These are phyloP conservation scores for Mucor velutinosus DNA, from an alignment of 371 early-diverging fungal genomes.

Conservation along the genomic window DNA sequence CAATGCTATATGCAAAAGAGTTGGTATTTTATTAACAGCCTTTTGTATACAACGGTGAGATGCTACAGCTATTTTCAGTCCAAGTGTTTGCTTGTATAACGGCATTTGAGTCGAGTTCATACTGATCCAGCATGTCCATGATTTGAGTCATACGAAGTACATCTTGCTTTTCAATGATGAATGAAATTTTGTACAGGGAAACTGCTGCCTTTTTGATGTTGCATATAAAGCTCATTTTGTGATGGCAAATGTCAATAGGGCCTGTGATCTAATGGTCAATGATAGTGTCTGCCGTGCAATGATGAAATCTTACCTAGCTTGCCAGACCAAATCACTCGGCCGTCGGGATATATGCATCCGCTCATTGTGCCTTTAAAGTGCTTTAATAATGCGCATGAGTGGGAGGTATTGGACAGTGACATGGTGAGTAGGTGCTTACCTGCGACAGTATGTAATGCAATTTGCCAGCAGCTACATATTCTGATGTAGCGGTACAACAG, in stretches of 20 bases:
- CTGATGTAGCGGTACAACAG: constrained; percentile 15
- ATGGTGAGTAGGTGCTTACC: neutral
- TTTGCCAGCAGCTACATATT: constrained; percentile 29
- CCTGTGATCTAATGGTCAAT: neutral
- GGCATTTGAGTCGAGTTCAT: neutral
- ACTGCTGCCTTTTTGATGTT: neutral
- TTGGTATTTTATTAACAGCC: too few relatives aligned
- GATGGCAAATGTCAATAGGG: neutral
- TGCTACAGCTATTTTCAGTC: neutral
- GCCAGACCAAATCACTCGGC: constrained; percentile 17
- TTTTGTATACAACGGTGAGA: too few relatives aligned
- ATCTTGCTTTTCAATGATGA: neutral
- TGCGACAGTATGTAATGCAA: constrained; percentile 23
- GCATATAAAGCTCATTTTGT: constrained; percentile 1
- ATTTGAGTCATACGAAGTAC: neutral
- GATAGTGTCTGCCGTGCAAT: neutral
- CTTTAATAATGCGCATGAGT: constrained; percentile 3
- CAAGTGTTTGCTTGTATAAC: neutral
- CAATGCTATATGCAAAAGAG: neutral
- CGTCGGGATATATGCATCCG: constrained; percentile 20
- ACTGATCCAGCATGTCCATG: neutral
- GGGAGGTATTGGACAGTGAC: neutral
- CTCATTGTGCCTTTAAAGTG: constrained; percentile 23
- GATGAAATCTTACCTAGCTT: neutral
- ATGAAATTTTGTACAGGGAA: neutral